These are phyloP conservation scores for Chrysoporthe deuterocubensis DNA, from an alignment of 2,329 filamentous ascomycete genomes.

Conservation along the genomic window DNA sequence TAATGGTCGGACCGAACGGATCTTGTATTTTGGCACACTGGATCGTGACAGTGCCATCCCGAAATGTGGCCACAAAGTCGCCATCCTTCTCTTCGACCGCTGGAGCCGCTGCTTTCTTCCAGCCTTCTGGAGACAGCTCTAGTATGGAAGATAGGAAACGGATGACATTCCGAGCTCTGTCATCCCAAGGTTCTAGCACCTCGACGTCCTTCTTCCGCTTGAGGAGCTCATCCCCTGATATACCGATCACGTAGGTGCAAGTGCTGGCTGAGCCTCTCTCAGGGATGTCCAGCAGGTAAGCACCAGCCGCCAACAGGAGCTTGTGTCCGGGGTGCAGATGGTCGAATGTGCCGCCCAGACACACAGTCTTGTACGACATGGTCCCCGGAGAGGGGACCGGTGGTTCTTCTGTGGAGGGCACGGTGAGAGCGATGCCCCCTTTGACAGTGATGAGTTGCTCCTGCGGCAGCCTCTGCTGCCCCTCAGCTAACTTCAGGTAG, in stretches of 20 bases:
- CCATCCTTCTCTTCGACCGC: slow-evolving; percentile 40
- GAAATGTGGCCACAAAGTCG: slow-evolving; percentile 61
- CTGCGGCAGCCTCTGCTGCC: slow-evolving; percentile 50
- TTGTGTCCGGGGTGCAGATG: slow-evolving; percentile 96
- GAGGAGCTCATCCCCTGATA: slow-evolving; percentile 86
- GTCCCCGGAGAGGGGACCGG: slow-evolving; percentile 32
- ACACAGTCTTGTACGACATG: slow-evolving; percentile 63
- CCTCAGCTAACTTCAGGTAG: slow-evolving; percentile 54
- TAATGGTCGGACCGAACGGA: slow-evolving; percentile 87
- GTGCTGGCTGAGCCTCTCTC: slow-evolving; percentile 42
- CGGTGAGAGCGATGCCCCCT: slow-evolving; percentile 54
- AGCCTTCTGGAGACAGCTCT: slow-evolving; percentile 46
- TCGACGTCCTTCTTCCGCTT: slow-evolving; percentile 87
- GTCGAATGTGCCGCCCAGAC: slow-evolving; percentile 93
- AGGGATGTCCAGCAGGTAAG: slow-evolving; percentile 67
- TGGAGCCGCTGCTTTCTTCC: slow-evolving; percentile 48
- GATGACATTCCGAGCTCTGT: slow-evolving; percentile 70
- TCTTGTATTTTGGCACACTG: slow-evolving; percentile 87
- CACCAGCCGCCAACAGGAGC: slow-evolving; percentile 87
- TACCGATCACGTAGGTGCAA: slow-evolving; percentile 75
- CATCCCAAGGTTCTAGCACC: slow-evolving; percentile 78
- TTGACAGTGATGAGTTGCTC: slow-evolving; percentile 56
- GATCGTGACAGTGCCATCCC: slow-evolving; percentile 64
- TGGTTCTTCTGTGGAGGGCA: slow-evolving; percentile 31
- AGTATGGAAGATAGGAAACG: slow-evolving; percentile 73